Base-by-base conservation (phyloP, 106 monocot species). In the Dioscorea alata region DNA sequence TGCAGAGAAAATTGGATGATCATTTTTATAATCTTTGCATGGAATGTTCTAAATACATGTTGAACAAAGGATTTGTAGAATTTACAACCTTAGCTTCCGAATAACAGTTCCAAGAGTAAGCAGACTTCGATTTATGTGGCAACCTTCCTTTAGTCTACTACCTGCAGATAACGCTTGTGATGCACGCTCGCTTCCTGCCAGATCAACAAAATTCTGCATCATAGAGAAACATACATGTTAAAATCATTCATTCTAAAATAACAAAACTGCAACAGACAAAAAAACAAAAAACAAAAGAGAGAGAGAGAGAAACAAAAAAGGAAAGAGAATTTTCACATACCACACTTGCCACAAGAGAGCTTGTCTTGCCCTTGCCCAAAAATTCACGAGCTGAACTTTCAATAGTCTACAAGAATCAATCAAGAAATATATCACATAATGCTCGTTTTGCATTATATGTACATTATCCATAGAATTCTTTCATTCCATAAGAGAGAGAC, bases 101-200 rank as follows among this genome's bases (percentile, higher is more conserved):
- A 99, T 99, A 57, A 99, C 93, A 50, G 93, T 93, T 85, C 93
- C 87, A 28, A 99, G 80, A n/a, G 93, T 88, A 60, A 99, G 93
- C 64, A 99, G 77, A 73, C 93, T 99, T 50, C 90, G 82, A 74
- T 99, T 99, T 65, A 99, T 99, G 58, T 99, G 93, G 61, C 99
- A 93, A 49, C 99, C 99, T 80, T 99, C 99, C 70, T 93, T 99
- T 69, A 99, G 74, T 57, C 99, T 82, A 20, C 82, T 59, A 31
- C 93, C 99, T 59, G 82, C 83, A 48, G 93, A 99, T 71, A 90
- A 65, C 66, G 93, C 87, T 65, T 93, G 93, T 65, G 90, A 93
- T 71, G 93, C 93, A 19, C 99, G 93, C 64, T 99, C 99, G 62
- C 99, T 99, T 51, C 99, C 99, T 20, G 93, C 99, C 63, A 99